Conservation (phyloP, 1,284 basidiomycete genomes). For the Puccinia horiana region DNA sequence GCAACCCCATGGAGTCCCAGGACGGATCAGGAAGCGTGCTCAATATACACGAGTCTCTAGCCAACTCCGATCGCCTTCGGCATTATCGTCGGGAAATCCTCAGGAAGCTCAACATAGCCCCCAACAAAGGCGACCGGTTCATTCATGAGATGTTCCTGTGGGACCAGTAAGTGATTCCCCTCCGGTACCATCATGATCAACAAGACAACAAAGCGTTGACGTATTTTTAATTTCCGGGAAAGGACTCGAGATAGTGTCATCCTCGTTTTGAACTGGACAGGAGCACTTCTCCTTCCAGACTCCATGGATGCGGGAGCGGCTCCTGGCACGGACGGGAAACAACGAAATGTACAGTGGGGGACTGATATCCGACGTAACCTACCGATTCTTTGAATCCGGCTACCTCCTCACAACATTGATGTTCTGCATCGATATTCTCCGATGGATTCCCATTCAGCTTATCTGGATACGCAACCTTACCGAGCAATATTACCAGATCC, state of each 20-base stretch:
- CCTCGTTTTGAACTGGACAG: not conserved
- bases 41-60: not conserved
- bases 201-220: too few relatives aligned
- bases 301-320: slow-evolving; percentile 5
- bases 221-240: too few relatives aligned
- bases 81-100: not conserved
- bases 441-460: slow-evolving; percentile 20
- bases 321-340: not conserved
- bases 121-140: not conserved
- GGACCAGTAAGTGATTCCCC: not conserved
- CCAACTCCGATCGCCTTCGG: not conserved
- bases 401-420: slow-evolving; percentile 9
- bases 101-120: not conserved
- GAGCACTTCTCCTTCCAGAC: too few relatives aligned
- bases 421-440: not conserved
- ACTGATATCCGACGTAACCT: slow-evolving; percentile 4
- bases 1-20: too few relatives aligned
- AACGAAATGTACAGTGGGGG: not conserved
- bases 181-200: too few relatives aligned
- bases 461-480: not conserved
- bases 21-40: not conserved
- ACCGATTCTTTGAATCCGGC: slow-evolving; percentile 7
- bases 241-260: not conserved
- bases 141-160: not conserved
- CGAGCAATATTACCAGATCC: not conserved